A percentile compares a stretch with the other conserved stretches of the same genome.
Conservation (phyloP, 2,329 filamentous ascomycete genomes). For the Akanthomyces lecanii region DNA sequence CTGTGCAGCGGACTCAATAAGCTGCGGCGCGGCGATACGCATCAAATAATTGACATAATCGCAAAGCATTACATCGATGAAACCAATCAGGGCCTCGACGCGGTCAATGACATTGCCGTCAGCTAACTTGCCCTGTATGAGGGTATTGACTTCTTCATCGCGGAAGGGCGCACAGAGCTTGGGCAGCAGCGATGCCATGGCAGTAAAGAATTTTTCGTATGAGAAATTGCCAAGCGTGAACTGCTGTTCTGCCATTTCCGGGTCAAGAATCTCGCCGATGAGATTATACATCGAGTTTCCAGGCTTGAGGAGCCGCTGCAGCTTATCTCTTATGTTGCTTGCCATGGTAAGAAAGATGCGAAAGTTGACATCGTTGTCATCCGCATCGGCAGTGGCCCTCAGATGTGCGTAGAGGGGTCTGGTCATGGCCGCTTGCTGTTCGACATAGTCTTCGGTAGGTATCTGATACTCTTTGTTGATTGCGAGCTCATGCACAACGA, state of each 20-base stretch:
- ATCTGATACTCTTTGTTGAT: conserved; percentile 77
- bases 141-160: conserved; percentile 68
- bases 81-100: conserved; percentile 68
- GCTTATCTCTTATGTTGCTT: conserved; percentile 65
- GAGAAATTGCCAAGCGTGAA: conserved; percentile 71
- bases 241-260: conserved; percentile 64
- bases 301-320: conserved; percentile 66
- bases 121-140: conserved; percentile 58
- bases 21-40: conserved; percentile 63
- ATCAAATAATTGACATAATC: conserved; percentile 82
- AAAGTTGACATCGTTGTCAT: conserved; percentile 61
- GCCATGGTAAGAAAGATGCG: conserved; percentile 67
- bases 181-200: conserved; percentile 70
- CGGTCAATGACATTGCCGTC: conserved; percentile 67
- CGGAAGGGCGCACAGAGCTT: conserved; percentile 77
- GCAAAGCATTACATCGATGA: conserved; percentile 72
- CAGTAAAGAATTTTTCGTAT: conserved; percentile 73
- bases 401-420: conserved; percentile 52
- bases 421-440: conserved; percentile 48
- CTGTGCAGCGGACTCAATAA: conserved; percentile 65
- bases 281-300: conserved; percentile 70
- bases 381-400: conserved; percentile 61
- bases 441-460: conserved; percentile 55
- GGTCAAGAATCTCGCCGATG: conserved; percentile 71
- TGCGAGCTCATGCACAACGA: conserved; percentile 73